Conservation (phyloP, 768 basidiomycete genomes). For the Tephrocybe sp. region DNA sequence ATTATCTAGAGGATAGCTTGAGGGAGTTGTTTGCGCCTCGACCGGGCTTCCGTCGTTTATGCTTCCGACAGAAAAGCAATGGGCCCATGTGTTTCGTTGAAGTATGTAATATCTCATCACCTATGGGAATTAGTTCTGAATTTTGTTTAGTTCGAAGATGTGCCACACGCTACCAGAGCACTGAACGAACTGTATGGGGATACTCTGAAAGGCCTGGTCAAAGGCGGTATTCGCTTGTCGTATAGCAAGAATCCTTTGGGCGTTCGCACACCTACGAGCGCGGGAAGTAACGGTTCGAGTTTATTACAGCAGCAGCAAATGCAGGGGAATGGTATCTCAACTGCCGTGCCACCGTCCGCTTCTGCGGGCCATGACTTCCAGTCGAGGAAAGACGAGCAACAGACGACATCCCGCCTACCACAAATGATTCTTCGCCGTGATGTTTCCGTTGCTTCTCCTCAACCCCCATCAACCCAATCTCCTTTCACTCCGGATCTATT, state of each 20-base stretch:
- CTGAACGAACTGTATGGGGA: slow-evolving; percentile 88
- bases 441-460: slow-evolving; percentile 18
- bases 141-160: slow-evolving; percentile 79
- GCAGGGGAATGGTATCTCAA: slow-evolving; percentile 24
- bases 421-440: slow-evolving; percentile 22
- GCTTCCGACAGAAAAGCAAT: slow-evolving; percentile 93
- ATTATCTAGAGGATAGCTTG: slow-evolving; percentile 84
- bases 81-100: slow-evolving; percentile 99
- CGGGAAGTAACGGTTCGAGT: slow-evolving; percentile 35
- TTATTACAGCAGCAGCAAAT: slow-evolving; percentile 45
- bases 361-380: slow-evolving; percentile 16
- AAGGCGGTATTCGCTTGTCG: slow-evolving; percentile 94
- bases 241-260: slow-evolving; percentile 99
- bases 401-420: slow-evolving; percentile 10
- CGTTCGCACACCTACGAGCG: slow-evolving; percentile 75
- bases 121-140: slow-evolving; percentile 7
- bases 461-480: slow-evolving; percentile 16
- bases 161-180: slow-evolving; percentile 79
- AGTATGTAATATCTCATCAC: slow-evolving; percentile 39
- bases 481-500: slow-evolving; percentile 31
- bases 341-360: slow-evolving; percentile 8
- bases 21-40: slow-evolving; percentile 77
- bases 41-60: slow-evolving; percentile 87
- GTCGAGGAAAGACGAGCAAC: slow-evolving; percentile 19
- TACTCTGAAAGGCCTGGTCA: slow-evolving; percentile 87